Base-by-base conservation (phyloP, 23 red algal species). In the Gracilaria caudata region DNA sequence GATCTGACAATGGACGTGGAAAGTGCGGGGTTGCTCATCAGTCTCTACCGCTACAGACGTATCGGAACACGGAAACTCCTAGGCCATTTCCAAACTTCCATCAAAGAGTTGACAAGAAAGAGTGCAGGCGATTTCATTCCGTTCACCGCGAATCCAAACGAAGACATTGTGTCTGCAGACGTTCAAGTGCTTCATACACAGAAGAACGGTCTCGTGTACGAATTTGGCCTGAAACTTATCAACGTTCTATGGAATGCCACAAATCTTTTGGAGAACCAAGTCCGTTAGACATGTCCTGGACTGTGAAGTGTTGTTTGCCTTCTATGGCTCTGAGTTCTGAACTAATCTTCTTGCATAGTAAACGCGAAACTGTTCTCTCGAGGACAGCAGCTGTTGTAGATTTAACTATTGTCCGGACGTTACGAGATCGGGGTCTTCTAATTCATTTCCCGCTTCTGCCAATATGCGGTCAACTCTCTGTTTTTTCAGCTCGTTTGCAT, bases 181-280 rank as follows among this genome's bases (percentile, higher is more conserved):
- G 73, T 89, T 14, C 71, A 79, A 56, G 74, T 89, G 28, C 55
- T 51, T 2, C 86, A 89, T 68, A 11, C 73, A 9, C 71, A 71
- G 53, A 78, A 79, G 47, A 80, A 54, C 34, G 86, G 86, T 20
- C 26, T 71, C 25, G 10, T 75, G 20, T 89, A 89, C 40, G 74
- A 89, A 51, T 45, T 89, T 34, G 86, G 71, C n/a, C 56, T 89
- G 3, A 89, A 89, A 55, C 64, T 89, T 78, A 71, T 89, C 55
- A 89, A 89, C 44, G 86, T 89, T 41, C 54, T 55, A 20, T 89
- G 86, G 86, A 86, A 86, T 24, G 82, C 82, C 26, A 58, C 82
- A 7, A 80, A 49, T 25, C 43, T 75, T 25, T 46, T 49, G 13
- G 70, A 75, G 1, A 47, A 20, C 70, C 37, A 47, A 8, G 70